These are phyloP conservation scores for Aureobasidium lini DNA, from an alignment of 2,329 filamentous ascomycete genomes.

Conservation along the genomic window DNA sequence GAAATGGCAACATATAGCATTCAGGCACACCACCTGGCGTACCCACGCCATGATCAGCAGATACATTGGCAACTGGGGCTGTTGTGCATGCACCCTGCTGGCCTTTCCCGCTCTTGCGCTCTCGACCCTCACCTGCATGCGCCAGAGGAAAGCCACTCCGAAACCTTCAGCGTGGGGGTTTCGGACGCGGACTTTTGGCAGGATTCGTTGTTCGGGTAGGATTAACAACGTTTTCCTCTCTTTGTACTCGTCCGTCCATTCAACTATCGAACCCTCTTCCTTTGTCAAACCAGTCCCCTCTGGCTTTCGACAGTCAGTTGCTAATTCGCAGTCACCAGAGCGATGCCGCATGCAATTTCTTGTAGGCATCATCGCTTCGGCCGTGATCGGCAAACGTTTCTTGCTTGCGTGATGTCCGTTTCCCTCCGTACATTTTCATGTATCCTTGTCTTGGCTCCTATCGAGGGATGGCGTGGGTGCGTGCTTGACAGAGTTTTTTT, in stretches of 20 bases:
- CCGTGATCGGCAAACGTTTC: constrained; percentile 10
- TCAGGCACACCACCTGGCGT: constrained; percentile 7
- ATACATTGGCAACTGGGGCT: constrained; percentile 13
- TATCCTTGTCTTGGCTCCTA: constrained; percentile 8
- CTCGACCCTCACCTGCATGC: constrained; percentile 13
- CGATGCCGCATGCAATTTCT: neutral
- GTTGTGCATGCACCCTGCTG: constrained; percentile 12
- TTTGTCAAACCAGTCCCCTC: neutral
- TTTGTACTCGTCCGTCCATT: neutral
- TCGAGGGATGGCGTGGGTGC: neutral
- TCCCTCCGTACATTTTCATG: constrained; percentile 7
- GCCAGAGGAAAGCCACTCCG: constrained; percentile 6
- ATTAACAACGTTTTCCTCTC: constrained; percentile 9
- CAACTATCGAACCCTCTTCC: neutral
- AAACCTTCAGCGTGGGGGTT: constrained; percentile 12
- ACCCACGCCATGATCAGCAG: constrained; percentile 13
- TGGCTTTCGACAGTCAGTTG: neutral
- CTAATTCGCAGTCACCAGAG: neutral
- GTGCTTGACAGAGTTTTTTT: constrained; percentile 13
- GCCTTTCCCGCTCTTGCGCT: constrained; percentile 10
- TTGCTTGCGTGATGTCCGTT: constrained; percentile 13
- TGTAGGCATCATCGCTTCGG: neutral
- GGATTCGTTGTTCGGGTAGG: constrained; percentile 9
- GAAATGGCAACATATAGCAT: constrained; percentile 13
- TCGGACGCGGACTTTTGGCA: neutral